phyloP scores from a whole-genome alignment of 148 eudicot species.

The Cornus controversa region DNA sequence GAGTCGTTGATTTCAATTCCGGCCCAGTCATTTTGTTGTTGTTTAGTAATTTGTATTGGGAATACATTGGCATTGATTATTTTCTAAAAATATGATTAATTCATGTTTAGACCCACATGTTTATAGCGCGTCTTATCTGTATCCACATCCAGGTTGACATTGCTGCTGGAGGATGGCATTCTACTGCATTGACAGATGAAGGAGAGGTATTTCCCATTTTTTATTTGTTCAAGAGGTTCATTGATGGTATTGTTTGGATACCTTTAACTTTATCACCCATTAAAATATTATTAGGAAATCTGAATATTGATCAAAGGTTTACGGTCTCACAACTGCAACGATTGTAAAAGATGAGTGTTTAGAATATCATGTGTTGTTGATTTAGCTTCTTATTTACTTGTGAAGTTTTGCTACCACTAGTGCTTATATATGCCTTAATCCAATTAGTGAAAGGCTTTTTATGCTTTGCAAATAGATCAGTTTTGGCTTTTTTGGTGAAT shows the following conservation, averaged over 20 bases:
- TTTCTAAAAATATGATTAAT: too few relatives aligned
- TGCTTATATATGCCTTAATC: constrained; percentile 3
- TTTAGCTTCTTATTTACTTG: neutral
- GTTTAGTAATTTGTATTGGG: neutral
- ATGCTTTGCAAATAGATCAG: neutral
- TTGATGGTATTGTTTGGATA: neutral
- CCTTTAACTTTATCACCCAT: neutral
- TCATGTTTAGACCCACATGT: neutral
- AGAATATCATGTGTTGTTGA: neutral
- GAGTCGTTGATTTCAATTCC: neutral
- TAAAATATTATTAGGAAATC: neutral
- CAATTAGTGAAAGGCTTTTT: neutral
- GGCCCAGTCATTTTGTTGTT: neutral
- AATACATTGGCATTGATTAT: neutral
- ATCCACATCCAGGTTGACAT: constrained; percentile 71
- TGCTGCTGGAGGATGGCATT: constrained; percentile 99
- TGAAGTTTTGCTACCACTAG: neutral
- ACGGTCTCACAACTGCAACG: neutral
- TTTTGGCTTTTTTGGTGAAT: neutral
- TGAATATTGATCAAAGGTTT: neutral
- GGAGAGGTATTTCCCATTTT: constrained; percentile 70
- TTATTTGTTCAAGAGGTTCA: neutral
- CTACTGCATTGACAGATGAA: constrained; percentile 80
- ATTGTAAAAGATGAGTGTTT: neutral
- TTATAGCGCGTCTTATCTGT: constrained; percentile 4